Conservation (phyloP, 2,329 filamentous ascomycete species). For the Aureobasidium sp. region DNA sequence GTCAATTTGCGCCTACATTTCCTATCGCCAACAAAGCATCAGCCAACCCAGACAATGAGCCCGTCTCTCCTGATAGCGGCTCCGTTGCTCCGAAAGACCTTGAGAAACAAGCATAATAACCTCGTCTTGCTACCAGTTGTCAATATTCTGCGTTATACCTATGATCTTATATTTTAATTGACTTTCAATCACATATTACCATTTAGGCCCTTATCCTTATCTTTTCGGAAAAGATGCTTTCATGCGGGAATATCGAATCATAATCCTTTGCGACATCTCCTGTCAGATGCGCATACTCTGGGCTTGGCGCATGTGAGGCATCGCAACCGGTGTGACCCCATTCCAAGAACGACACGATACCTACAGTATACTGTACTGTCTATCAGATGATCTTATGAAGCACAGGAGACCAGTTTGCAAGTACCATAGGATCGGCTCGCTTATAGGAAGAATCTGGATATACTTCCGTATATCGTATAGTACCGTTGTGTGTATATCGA, state of each 20-base stretch:
- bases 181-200: background rate
- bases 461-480: slow-evolving; percentile 4
- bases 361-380: background rate
- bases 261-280: background rate
- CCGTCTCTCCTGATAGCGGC: background rate
- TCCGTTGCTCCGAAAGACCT: background rate
- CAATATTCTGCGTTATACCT: background rate
- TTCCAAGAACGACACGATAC: background rate
- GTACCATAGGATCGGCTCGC: background rate
- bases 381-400: background rate
- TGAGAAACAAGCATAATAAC: slow-evolving; percentile 9
- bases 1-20: slow-evolving; percentile 33
- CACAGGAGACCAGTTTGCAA: background rate
- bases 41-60: background rate
- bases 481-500: background rate
- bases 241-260: background rate
- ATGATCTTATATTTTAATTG: background rate
- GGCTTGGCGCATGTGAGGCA: background rate
- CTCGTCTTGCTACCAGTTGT: background rate
- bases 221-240: background rate
- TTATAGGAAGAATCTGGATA: background rate
- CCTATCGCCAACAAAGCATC: slow-evolving; percentile 13
- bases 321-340: background rate
- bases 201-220: background rate
- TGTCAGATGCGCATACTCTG: background rate